Conservation (phyloP, 192 early-diverging fungal species). For the Coemansia sp. region DNA sequence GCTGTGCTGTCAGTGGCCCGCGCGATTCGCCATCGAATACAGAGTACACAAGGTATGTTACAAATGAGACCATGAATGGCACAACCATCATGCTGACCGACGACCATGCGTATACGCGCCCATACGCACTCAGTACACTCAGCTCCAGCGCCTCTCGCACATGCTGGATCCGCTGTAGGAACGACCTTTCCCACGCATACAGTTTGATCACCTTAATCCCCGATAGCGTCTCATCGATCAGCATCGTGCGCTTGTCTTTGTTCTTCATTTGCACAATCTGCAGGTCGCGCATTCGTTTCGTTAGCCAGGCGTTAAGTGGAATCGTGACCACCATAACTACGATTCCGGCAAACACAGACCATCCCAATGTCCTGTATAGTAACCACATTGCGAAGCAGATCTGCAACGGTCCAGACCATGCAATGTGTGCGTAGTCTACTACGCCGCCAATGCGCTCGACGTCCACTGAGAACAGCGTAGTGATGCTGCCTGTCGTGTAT, state of each 20-base stretch:
- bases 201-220: conserved; percentile 96
- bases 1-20: conserved; percentile 60
- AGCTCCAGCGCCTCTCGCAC: conserved; percentile 80
- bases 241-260: conserved; percentile 71
- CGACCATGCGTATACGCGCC: conserved; percentile 65
- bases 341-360: conserved; percentile 82
- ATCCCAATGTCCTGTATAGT: conserved; percentile 78
- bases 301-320: conserved; percentile 72
- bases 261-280: conserved; percentile 84
- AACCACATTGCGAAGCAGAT: conserved; percentile 73
- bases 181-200: conserved; percentile 89
- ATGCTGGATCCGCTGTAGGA: conserved; percentile 61
- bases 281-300: conserved; percentile 63
- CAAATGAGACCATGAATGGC: conserved; percentile 86
- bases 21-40: conserved; percentile 56
- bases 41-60: conserved; percentile 78
- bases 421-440: conserved; percentile 68
- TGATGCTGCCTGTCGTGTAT: conserved; percentile 79
- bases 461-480: conserved; percentile 68
- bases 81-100: conserved; percentile 79
- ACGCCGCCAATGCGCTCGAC: conserved; percentile 64
- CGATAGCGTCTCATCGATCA: conserved; percentile 84
- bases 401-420: conserved; percentile 78
- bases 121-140: conserved; percentile 71
- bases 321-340: conserved; percentile 77